These are phyloP conservation scores for Mytilinidion resinicola DNA, from an alignment of 495 filamentous ascomycete genomes.

Conservation along the genomic window DNA sequence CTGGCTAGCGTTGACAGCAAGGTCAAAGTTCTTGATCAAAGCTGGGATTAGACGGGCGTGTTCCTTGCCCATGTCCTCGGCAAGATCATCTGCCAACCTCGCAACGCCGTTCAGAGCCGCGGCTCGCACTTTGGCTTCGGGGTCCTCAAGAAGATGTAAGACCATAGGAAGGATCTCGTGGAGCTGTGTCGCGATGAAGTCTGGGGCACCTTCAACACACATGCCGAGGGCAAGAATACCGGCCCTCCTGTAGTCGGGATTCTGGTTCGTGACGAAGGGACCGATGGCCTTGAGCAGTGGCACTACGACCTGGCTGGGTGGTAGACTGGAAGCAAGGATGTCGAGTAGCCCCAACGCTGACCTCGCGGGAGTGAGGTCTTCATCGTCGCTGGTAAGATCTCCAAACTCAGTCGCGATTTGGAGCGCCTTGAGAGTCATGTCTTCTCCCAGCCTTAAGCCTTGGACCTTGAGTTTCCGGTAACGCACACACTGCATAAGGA, in stretches of 20 bases:
- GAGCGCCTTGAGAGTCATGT: conserved; percentile 77
- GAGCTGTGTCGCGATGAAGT: conserved; percentile 89
- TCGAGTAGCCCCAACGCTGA: conserved; percentile 86
- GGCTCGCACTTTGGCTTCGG: conserved; percentile 73
- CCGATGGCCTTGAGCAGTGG: conserved; percentile 81
- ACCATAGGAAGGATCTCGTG: conserved; percentile 79
- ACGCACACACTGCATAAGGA: conserved; percentile 84
- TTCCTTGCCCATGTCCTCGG: conserved; percentile 76
- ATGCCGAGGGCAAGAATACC: conserved; percentile 88
- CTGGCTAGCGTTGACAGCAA: conserved; percentile 51
- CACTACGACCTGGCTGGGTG: conserved; percentile 90
- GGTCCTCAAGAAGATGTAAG: conserved; percentile 76
- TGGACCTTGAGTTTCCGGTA: conserved; percentile 96
- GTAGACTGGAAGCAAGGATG: conserved; percentile 76
- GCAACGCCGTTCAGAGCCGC: conserved; percentile 80
- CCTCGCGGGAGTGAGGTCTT: conserved; percentile 82
- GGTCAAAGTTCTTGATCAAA: conserved; percentile 80
- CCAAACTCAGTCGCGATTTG: conserved; percentile 83
- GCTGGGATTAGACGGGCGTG: conserved; percentile 77
- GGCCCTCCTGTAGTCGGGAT: conserved; percentile 77
- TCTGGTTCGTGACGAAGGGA: conserved; percentile 62
- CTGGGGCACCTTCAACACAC: conserved; percentile 92
- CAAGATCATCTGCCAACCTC: conserved; percentile 83
- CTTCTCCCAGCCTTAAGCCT: conserved; percentile 70
- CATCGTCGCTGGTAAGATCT: conserved; percentile 62